A percentile compares a stretch with the other conserved stretches of the same genome.
Evolutionary conservation across 768 basidiomycete genomes (phyloP).

Genomic region (Mycena galericulata): DNA sequence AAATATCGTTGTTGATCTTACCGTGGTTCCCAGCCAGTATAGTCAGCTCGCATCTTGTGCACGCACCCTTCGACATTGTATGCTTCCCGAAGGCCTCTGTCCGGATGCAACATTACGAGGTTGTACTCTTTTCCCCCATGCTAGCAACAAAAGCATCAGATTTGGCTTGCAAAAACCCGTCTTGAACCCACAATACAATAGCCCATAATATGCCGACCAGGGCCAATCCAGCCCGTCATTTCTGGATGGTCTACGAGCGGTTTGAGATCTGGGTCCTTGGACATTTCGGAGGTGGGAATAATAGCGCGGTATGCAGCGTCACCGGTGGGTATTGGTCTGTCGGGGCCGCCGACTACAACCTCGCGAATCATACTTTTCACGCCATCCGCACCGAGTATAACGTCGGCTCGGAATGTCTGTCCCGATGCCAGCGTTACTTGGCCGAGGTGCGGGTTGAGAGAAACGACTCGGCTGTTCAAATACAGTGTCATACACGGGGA

Average conservation of each 20-base stretch:
- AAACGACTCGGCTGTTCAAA: constrained; percentile 50
- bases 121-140: constrained; percentile 57
- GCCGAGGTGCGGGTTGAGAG: constrained; percentile 34
- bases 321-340: constrained; percentile 62
- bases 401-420: constrained; percentile 54
- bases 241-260: constrained; percentile 63
- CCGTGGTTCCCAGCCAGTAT: constrained; percentile 59
- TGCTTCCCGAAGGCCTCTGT: constrained; percentile 53
- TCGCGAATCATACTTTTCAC: constrained; percentile 62
- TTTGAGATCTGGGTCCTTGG: constrained; percentile 65
- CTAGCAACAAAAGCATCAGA: constrained; percentile 28
- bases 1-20: not conserved
- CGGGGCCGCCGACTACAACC: constrained; percentile 60
- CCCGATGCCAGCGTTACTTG: constrained; percentile 58
- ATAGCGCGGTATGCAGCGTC: constrained; percentile 74
- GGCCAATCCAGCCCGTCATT: constrained; percentile 73
- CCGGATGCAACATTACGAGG: constrained; percentile 59
- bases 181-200: constrained; percentile 49
- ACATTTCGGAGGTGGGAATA: constrained; percentile 58
- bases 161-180: not conserved
- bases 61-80: constrained; percentile 56
- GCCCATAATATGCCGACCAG: constrained; percentile 52
- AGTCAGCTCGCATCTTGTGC: constrained; percentile 61
- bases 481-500: constrained; percentile 51
- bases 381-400: constrained; percentile 64